phyloP scores from a whole-genome alignment of 108 stramenopile genomes.

The Stephanodiscus triporus region DNA sequence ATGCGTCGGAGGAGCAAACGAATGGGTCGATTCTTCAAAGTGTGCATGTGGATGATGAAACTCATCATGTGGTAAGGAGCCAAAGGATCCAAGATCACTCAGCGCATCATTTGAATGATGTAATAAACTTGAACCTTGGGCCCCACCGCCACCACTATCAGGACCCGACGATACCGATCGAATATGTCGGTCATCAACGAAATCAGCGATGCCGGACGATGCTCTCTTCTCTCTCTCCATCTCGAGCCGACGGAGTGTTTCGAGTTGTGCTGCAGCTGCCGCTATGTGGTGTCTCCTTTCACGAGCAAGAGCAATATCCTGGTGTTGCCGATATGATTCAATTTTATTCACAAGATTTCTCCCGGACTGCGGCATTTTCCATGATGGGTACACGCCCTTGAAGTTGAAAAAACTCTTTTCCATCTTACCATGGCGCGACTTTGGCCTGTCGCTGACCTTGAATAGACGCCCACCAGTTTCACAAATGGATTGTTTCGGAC shows the following conservation, averaged over 20 bases:
- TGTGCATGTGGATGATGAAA: conserved; percentile 29
- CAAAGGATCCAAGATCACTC: conserved; percentile 29
- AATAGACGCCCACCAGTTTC: not conserved
- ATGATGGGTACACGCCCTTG: conserved; percentile 69
- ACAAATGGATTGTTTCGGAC: not conserved
- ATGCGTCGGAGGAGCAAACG: conserved; percentile 38
- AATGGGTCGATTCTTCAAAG: conserved; percentile 44
- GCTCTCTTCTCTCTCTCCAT: conserved; percentile 38
- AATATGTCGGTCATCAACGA: conserved; percentile 43
- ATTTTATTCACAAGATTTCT: conserved; percentile 60
- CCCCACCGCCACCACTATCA: conserved; percentile 49
- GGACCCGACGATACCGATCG: conserved; percentile 31
- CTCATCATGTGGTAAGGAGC: conserved; percentile 19
- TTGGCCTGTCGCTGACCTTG: conserved; percentile 44
- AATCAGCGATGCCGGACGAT: conserved; percentile 9
- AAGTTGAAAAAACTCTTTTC: conserved; percentile 85
- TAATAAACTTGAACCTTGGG: not conserved
- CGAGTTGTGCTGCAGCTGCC: conserved; percentile 79
- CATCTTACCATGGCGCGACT: conserved; percentile 77
- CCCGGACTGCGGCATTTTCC: conserved; percentile 65
- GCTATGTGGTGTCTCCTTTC: conserved; percentile 79
- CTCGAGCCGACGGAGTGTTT: conserved; percentile 68
- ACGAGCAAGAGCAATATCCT: conserved; percentile 54
- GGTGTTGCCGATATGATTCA: conserved; percentile 57
- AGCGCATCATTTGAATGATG: conserved; percentile 16